Evolutionary conservation across 805 yeast species (phyloP), one percentile per base, ranked within the genome.

Genomic region (Saccharomycopsis olivae): DNA sequence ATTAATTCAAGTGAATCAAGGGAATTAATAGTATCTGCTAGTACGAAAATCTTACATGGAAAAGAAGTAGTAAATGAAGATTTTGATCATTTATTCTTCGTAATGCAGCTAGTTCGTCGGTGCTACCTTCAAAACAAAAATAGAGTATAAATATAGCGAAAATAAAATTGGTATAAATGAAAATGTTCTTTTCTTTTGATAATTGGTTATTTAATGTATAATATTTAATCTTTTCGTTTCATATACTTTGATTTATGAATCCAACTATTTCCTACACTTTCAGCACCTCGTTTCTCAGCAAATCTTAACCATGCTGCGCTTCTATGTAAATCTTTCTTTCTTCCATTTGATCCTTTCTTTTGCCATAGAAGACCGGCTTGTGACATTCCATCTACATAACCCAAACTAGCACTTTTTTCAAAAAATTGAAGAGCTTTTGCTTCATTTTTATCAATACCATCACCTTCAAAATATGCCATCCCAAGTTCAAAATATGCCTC

Each of bases 271-370:
- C 87, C 88, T 19, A 76, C 69, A 40, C 76, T 58, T 47, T 66
- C 69, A 17, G 69, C 69, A 3, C 87, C 87, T 47, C 68, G 66
- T 21, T 66, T 59, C 39, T 76, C 86, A 13, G 84, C 80, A 24
- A 73, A 58, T 31, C 88, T 64, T 42, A 73, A 69, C 78, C 87
- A 78, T 10, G 76, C 73, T 2, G 88, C 82, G 2, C 89, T 84
- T 50, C 70, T 61, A 34, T 59, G 55, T 36, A 67, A 54, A 53
- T 83, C 82, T 50, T 73, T 76, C 56, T 74, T 74, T 39, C 74
- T 65, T 9, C 57, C 54, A 47, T 64, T 65, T 4, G 52, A 51
- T 2, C 79, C 68, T 47, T 73, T 75, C 23, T 66, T 62, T 38
- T 73, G 62, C 78, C 84, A 82, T n/a, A 81, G 57, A 14, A 62